These are phyloP conservation scores for Kuraishia cidri DNA, from an alignment of 805 yeast species.

Conservation along the genomic window DNA sequence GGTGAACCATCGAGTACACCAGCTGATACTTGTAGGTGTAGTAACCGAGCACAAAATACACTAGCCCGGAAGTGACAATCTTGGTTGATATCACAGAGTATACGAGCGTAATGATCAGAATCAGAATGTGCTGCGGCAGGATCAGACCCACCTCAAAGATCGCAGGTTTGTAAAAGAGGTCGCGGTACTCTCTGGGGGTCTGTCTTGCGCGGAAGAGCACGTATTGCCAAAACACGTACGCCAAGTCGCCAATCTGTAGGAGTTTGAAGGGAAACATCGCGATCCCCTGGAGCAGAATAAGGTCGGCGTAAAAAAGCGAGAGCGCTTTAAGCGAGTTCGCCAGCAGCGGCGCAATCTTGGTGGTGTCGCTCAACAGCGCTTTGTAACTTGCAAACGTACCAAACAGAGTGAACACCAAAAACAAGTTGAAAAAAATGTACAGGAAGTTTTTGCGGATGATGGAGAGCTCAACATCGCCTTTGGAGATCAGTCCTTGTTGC, in stretches of 20 bases:
- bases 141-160: conserved; percentile 53
- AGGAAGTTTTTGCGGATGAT: conserved; percentile 50
- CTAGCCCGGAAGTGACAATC: conserved; percentile 48
- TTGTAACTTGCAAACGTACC: conserved; percentile 56
- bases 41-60: conserved; percentile 45
- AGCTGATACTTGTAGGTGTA: conserved; percentile 56
- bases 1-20: conserved; percentile 52
- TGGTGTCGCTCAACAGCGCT: conserved; percentile 48
- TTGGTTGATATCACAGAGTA: conserved; percentile 56
- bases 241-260: conserved; percentile 46
- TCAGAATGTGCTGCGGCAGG: conserved; percentile 52
- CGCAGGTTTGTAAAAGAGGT: conserved; percentile 46
- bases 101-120: conserved; percentile 47
- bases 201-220: conserved; percentile 22
- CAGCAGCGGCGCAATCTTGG: conserved; percentile 45
- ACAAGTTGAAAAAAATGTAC: conserved; percentile 52
- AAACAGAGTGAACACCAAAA: conserved; percentile 50
- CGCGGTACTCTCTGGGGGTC: conserved; percentile 44
- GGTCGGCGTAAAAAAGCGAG: conserved; percentile 46
- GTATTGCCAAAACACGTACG: conserved; percentile 32
- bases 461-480: conserved; percentile 50
- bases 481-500: conserved; percentile 44
- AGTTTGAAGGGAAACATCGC: conserved; percentile 54
- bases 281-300: conserved; percentile 63
- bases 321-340: conserved; percentile 43